A percentile compares a stretch with the other conserved stretches of the same genome.
Evolutionary conservation across 306 rosid genomes (phyloP).

Genomic region (Vachellia collinsii): DNA sequence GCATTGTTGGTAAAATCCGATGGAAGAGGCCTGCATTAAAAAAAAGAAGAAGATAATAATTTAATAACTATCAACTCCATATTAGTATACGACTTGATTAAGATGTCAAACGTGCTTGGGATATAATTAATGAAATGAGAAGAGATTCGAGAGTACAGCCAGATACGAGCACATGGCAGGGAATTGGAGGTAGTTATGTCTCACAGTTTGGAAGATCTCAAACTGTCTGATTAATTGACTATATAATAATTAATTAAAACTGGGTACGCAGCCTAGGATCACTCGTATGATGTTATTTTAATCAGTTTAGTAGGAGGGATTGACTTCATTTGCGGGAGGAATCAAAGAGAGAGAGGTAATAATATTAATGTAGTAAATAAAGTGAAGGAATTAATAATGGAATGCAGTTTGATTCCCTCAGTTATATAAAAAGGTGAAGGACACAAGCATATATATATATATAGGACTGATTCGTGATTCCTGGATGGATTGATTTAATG

Average conservation of each 20-base stretch:
- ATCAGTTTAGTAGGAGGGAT: background rate
- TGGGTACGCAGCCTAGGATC: conserved; percentile 27
- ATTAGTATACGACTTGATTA: background rate
- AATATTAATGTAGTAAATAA: background rate
- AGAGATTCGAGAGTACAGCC: conserved; percentile 20
- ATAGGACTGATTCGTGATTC: background rate
- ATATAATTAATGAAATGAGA: conserved; percentile 30
- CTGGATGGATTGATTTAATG: conserved; percentile 25
- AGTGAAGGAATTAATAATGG: conserved; percentile 3
- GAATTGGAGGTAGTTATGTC: conserved; percentile 52
- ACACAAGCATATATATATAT: background rate
- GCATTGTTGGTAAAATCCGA: conserved; percentile 57
- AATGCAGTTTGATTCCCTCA: background rate
- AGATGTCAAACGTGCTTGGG: conserved; percentile 36
- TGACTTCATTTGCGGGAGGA: background rate
- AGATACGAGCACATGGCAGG: conserved; percentile 65
- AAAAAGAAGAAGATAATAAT: background rate
- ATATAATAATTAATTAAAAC: background rate
- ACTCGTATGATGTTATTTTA: background rate
- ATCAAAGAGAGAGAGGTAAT: background rate
- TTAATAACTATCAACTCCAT: background rate
- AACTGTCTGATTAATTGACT: conserved; percentile 51
- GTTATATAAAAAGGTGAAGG: too few species aligned
- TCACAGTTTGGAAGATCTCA: conserved; percentile 47
- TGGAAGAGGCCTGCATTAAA: conserved; percentile 53